Evolutionary conservation across 2,329 filamentous ascomycete species (phyloP).

Genomic region (Aspergillus alliaceus): DNA sequence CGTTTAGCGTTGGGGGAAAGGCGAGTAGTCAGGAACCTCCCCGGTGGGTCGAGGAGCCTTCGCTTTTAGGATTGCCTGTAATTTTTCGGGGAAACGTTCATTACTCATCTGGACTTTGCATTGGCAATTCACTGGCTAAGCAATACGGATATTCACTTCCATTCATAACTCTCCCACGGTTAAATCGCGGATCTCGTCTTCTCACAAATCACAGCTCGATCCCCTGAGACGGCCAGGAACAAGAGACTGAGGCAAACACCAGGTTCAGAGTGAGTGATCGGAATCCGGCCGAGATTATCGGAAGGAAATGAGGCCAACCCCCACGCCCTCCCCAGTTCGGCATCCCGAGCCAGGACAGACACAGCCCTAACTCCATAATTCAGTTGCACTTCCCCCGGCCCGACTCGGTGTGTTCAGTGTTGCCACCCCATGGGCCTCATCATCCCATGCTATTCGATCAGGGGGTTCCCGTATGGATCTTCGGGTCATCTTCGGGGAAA

Average conservation of each 20-base stretch:
- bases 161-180: neutral
- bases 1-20: neutral
- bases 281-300: conserved; percentile 6
- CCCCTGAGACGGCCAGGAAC: neutral
- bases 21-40: neutral
- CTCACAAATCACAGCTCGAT: neutral
- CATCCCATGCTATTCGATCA: neutral
- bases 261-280: neutral
- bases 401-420: conserved; percentile 4
- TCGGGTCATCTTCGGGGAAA: conserved; percentile 10
- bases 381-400: neutral
- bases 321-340: conserved; percentile 7
- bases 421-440: conserved; percentile 7
- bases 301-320: neutral
- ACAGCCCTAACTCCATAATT: neutral
- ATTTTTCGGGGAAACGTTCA: neutral
- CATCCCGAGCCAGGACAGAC: conserved; percentile 5
- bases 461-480: neutral
- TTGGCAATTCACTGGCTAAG: neutral
- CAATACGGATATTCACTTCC: neutral
- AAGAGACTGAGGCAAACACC: neutral
- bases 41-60: neutral
- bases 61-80: neutral
- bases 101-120: neutral
- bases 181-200: neutral